Conservation (phyloP, 108 stramenopile species). For the Aureococcus anophagefferens region DNA sequence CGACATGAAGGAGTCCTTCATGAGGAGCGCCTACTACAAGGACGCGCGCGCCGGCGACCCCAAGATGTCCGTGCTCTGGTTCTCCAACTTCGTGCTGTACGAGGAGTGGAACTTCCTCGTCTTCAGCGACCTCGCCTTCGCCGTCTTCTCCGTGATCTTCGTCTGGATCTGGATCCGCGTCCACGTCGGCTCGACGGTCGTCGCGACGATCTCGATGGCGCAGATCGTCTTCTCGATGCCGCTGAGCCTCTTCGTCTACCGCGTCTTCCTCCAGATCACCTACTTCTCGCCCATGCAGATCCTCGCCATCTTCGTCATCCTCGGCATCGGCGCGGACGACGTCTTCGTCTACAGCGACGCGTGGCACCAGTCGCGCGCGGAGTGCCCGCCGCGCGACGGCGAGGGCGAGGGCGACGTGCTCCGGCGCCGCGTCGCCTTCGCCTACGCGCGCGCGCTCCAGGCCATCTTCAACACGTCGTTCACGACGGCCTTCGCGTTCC, state of each 20-base stretch:
- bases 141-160: constrained; percentile 5
- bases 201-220: not conserved
- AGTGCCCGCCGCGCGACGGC: not conserved
- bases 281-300: constrained; percentile 20
- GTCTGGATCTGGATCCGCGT: not conserved
- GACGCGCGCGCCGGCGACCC: no score
- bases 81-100: no score
- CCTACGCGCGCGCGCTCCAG: constrained; percentile 8
- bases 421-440: constrained; percentile 6
- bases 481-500: constrained; percentile 18
- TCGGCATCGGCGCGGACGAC: constrained; percentile 29
- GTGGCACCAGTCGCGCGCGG: constrained; percentile 1
- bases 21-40: no score
- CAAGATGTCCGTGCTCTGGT: no score
- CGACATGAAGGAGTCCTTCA: not conserved
- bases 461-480: constrained; percentile 26
- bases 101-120: no score
- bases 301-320: constrained; percentile 24
- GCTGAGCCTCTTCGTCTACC: constrained; percentile 20
- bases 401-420: not conserved
- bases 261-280: constrained; percentile 8
- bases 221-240: constrained; percentile 15
- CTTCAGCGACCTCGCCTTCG: no score
- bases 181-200: no score
- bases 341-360: constrained; percentile 26